These are phyloP conservation scores for Penicilliopsis zonata DNA, from an alignment of 495 filamentous ascomycete species.

Conservation along the genomic window DNA sequence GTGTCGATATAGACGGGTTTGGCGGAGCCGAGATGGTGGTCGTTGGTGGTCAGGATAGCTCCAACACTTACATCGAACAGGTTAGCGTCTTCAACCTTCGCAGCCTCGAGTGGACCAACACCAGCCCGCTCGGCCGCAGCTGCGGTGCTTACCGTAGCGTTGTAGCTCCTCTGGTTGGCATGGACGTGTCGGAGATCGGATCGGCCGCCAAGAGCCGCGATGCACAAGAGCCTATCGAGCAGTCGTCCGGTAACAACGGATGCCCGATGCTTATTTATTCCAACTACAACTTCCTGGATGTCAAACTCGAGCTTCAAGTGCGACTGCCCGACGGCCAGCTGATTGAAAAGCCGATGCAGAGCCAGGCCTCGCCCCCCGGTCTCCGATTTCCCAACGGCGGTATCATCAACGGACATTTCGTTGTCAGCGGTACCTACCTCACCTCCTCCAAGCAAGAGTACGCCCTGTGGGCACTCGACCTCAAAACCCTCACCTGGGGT, in stretches of 20 bases:
- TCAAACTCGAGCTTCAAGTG: constrained; percentile 89
- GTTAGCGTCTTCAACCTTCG: constrained; percentile 96
- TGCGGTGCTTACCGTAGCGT: constrained; percentile 96
- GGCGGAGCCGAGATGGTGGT: constrained; percentile 97
- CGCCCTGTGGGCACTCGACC: constrained; percentile 88
- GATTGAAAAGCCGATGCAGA: constrained; percentile 79
- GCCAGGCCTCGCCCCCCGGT: constrained; percentile 76
- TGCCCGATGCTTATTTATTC: constrained; percentile 96
- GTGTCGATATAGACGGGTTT: constrained; percentile 75
- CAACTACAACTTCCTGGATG: constrained; percentile 96
- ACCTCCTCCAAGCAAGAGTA: constrained; percentile 98
- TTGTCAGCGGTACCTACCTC: constrained; percentile 91
- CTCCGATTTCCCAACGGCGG: constrained; percentile 92
- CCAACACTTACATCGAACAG: constrained; percentile 98
- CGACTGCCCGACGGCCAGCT: constrained; percentile 74
- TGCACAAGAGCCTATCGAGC: constrained; percentile 21
- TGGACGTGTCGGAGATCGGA: constrained; percentile 64
- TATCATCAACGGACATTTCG: constrained; percentile 86
- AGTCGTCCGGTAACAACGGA: constrained; percentile 42
- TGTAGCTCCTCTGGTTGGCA: constrained; percentile 66
- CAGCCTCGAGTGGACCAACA: constrained; percentile 92
- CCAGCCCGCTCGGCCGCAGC: constrained; percentile 68
- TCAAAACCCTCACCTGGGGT: constrained; percentile 79
- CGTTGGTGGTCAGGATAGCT: constrained; percentile 89
- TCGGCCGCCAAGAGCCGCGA: constrained; percentile 25